Conservation (phyloP, 306 rosid species). For the Hippophae gyantsensis region DNA sequence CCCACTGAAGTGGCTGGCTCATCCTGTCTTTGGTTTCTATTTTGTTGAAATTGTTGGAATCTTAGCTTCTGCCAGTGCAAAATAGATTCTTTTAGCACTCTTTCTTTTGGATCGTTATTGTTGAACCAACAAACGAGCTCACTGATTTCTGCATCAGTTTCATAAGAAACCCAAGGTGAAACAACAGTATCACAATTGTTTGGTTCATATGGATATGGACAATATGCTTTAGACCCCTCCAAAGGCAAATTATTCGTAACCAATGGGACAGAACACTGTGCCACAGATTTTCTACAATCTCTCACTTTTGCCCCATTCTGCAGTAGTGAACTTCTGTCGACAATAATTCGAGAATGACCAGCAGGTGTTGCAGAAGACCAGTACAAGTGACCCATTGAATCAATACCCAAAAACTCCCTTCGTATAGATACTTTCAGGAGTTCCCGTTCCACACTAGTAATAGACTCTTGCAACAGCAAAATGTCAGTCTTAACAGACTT, state of each 20-base stretch:
- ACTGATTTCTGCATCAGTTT: constrained; percentile 59
- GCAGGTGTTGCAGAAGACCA: constrained; percentile 57
- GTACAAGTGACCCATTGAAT: constrained; percentile 63
- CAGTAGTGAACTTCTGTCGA: constrained; percentile 45
- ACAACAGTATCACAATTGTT: constrained; percentile 20
- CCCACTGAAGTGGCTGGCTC: constrained; percentile 30
- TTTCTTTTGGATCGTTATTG: constrained; percentile 57
- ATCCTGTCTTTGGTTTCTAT: constrained; percentile 29
- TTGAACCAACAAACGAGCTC: constrained; percentile 66
- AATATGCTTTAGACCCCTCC: constrained; percentile 32
- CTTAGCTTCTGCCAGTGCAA: constrained; percentile 56
- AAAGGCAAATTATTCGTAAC: constrained; percentile 20
- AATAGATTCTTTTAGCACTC: constrained; percentile 72
- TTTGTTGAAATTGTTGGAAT: constrained; percentile 35
- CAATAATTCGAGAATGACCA: constrained; percentile 48
- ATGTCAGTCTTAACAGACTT: constrained; percentile 51
- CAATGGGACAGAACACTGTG: constrained; percentile 26
- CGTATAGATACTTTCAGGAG: constrained; percentile 61
- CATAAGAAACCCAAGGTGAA: constrained; percentile 63
- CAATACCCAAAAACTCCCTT: constrained; percentile 76
- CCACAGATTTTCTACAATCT: constrained; percentile 22
- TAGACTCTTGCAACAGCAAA: constrained; percentile 51
- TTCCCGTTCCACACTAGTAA: constrained; percentile 44
- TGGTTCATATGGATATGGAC: constrained; percentile 28
- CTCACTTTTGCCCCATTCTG: constrained; percentile 24